Percentiles rank a stretch among this genome's conserved stretches.
Evolutionary conservation across 2,329 filamentous ascomycete genomes (phyloP).

Genomic region (Trichoderma hamatum): DNA sequence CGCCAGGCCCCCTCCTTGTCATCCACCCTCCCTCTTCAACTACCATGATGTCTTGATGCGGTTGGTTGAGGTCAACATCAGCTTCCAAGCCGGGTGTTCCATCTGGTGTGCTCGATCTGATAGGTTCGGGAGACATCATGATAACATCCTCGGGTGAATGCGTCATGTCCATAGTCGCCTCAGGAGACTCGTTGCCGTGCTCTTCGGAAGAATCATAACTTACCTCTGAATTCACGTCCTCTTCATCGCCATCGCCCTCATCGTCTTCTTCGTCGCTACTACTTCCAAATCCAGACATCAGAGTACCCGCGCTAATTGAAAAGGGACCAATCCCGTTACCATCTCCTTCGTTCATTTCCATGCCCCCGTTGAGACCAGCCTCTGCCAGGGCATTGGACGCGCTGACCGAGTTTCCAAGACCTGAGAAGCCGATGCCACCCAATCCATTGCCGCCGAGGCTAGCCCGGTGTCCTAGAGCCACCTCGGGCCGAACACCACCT

Average conservation of each 20-base stretch:
- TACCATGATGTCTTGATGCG: constrained; percentile 18
- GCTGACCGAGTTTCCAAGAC: constrained; percentile 43
- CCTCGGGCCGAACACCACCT: constrained; percentile 89
- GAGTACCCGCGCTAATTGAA: constrained; percentile 70
- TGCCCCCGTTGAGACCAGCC: constrained; percentile 75
- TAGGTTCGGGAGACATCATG: constrained; percentile 40
- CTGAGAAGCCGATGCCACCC: constrained; percentile 53
- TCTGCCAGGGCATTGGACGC: constrained; percentile 75
- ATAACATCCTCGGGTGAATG: constrained; percentile 38
- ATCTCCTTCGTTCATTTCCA: constrained; percentile 68
- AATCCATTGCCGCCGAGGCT: constrained; percentile 55
- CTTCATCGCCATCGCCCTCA: constrained; percentile 83
- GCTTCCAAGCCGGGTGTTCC: constrained; percentile 27
- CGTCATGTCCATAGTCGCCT: constrained; percentile 35
- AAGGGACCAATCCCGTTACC: constrained; percentile 72
- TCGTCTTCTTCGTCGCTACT: constrained; percentile 96
- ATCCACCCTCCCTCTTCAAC: constrained; percentile 3
- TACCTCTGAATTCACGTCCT: constrained; percentile 71
- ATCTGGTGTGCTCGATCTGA: constrained; percentile 33
- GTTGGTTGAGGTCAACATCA: constrained; percentile 5
- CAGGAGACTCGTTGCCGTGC: constrained; percentile 35
- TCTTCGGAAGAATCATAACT: constrained; percentile 48
- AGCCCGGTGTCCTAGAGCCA: constrained; percentile 78
- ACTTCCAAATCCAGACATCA: constrained; percentile 90
- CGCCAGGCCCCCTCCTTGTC: background rate